phyloP scores from a whole-genome alignment of 2,329 filamentous ascomycete species.

The Colletotrichum liaoningense region DNA sequence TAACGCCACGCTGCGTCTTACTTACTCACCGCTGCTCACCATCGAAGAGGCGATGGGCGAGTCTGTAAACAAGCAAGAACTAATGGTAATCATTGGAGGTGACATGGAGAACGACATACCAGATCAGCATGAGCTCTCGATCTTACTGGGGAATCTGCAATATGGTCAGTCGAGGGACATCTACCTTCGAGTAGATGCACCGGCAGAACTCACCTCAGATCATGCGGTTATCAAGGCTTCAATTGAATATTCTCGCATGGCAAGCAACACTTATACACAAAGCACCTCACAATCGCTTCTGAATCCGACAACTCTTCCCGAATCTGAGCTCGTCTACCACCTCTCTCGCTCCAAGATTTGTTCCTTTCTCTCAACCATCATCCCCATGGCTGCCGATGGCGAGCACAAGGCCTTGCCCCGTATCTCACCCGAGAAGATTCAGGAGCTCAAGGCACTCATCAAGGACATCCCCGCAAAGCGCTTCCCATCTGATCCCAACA shows the following conservation, averaged over 20 bases:
- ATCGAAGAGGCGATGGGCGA: slow-evolving; percentile 54
- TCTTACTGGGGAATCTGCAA: slow-evolving; percentile 64
- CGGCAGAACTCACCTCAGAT: slow-evolving; percentile 5
- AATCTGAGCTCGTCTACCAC: slow-evolving; percentile 60
- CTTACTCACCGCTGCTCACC: slow-evolving; percentile 48
- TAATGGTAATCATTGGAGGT: slow-evolving; percentile 34
- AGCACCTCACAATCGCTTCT: slow-evolving; percentile 36
- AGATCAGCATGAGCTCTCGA: slow-evolving; percentile 43
- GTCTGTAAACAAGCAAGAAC: slow-evolving; percentile 49
- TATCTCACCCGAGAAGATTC: background rate
- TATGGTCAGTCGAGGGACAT: slow-evolving; percentile 72
- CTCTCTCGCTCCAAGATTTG: slow-evolving; percentile 62
- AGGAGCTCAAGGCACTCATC: slow-evolving; percentile 46
- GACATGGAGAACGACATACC: slow-evolving; percentile 12
- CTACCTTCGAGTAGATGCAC: slow-evolving; percentile 53
- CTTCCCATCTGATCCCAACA: slow-evolving; percentile 50
- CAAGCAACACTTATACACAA: slow-evolving; percentile 17
- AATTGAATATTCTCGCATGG: slow-evolving; percentile 39
- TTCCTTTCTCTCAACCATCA: slow-evolving; percentile 59
- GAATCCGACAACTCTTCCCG: slow-evolving; percentile 40
- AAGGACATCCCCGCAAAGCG: slow-evolving; percentile 47
- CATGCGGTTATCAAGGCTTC: slow-evolving; percentile 28
- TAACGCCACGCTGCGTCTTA: slow-evolving; percentile 55
- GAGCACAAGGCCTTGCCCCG: slow-evolving; percentile 46
- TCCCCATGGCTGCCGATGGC: slow-evolving; percentile 48